These are phyloP conservation scores for Curvularia sp. DNA, from an alignment of 2,329 filamentous ascomycete species.

Conservation along the genomic window DNA sequence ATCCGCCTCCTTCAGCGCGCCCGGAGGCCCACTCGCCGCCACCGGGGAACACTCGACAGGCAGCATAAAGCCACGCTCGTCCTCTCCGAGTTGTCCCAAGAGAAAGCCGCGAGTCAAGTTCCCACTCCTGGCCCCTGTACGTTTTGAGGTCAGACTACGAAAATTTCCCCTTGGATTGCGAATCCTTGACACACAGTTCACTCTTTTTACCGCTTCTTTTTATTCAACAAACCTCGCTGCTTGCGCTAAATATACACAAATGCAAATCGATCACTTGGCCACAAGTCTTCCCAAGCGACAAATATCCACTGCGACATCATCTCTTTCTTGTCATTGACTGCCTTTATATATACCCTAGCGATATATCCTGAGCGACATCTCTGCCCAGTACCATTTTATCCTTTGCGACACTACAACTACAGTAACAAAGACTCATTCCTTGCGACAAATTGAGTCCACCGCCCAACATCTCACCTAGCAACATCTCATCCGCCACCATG, in stretches of 20 bases:
- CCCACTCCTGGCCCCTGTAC: conserved; percentile 17
- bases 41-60: conserved; percentile 17
- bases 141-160: conserved; percentile 23
- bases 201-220: conserved; percentile 25
- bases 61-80: conserved; percentile 34
- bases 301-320: conserved; percentile 24
- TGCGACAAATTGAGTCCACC: conserved; percentile 12
- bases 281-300: conserved; percentile 27
- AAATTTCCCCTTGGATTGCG: conserved; percentile 26
- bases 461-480: conserved; percentile 1
- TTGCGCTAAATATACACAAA: conserved; percentile 34
- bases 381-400: conserved; percentile 14
- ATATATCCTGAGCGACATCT: conserved; percentile 26
- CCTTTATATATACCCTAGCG: conserved; percentile 23
- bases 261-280: conserved; percentile 21
- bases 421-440: conserved; percentile 11
- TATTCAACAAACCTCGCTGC: conserved; percentile 12
- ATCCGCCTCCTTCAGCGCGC: conserved; percentile 13
- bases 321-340: conserved; percentile 11
- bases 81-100: conserved; percentile 24
- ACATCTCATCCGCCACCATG: conserved; percentile 19
- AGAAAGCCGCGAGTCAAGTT: conserved; percentile 21
- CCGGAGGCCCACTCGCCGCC: conserved; percentile 18
- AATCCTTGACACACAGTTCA: conserved; percentile 29
- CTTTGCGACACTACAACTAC: conserved; percentile 17